phyloP scores from a whole-genome alignment of 495 filamentous ascomycete species.

The Aspergillus panamensis region DNA sequence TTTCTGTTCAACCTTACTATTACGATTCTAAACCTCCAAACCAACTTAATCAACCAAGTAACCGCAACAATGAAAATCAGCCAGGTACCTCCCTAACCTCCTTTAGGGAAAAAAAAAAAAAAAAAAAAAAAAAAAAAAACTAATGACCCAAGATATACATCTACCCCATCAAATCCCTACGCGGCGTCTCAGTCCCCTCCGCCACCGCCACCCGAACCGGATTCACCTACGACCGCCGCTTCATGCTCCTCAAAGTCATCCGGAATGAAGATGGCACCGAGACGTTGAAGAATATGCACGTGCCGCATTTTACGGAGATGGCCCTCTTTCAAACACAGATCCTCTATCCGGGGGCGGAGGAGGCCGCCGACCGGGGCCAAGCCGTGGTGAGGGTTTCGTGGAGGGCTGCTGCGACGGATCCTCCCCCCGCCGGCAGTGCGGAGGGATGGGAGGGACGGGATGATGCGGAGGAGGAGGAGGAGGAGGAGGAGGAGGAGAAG shows the following conservation, averaged over 20 bases:
- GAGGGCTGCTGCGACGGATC: background rate
- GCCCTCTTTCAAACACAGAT: slow-evolving; percentile 64
- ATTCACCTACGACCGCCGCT: slow-evolving; percentile 70
- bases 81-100: slow-evolving; percentile 33
- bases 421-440: background rate
- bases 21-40: too few relatives aligned
- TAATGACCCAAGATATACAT: slow-evolving; percentile 66
- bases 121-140: background rate
- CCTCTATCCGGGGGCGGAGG: slow-evolving; percentile 8
- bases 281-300: slow-evolving; percentile 62
- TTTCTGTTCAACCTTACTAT: too few relatives aligned
- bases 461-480: too few relatives aligned
- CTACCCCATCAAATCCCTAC: slow-evolving; percentile 86
- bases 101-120: background rate
- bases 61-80: slow-evolving; percentile 32
- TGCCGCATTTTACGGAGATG: slow-evolving; percentile 60
- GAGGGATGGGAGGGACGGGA: background rate
- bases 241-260: slow-evolving; percentile 66
- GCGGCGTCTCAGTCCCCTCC: slow-evolving; percentile 54
- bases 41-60: background rate
- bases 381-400: too few relatives aligned
- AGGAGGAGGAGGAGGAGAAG: too few relatives aligned
- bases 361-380: background rate
- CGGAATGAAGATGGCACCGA: slow-evolving; percentile 27
- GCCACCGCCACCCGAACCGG: slow-evolving; percentile 62